Evolutionary conservation across 116 monocot species (phyloP), one percentile per base, ranked within the genome.

Genomic region (Phalaenopsis hybrid): DNA sequence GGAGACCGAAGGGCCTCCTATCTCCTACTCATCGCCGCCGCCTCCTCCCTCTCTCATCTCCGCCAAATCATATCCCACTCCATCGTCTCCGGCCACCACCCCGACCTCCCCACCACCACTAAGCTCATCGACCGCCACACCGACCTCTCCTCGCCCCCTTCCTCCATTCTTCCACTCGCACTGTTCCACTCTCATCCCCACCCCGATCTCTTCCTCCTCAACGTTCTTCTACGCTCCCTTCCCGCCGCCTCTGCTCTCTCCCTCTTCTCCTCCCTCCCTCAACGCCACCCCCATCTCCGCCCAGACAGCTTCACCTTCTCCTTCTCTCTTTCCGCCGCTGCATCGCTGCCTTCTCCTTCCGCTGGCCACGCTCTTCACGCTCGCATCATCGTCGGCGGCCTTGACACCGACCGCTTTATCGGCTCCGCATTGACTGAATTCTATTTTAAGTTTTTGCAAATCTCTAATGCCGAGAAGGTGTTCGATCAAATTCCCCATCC

Each of bases 301-400:
- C 83, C 83, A 55, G 79, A 83, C 73, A 78, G 70, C 83, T 83
- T 83, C 79, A 83, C 83, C 57, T 79, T 79, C 58, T 79, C 79
- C 79, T 83, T 73, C 79, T 44, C 79, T 15, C 55, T 83, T 52
- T 61, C 83, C 44, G 28, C 77, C 25, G n/a, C 51, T 0, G 77
- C 77, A 31, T 67, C 72, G 9, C 15, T 52, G 12, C 45, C 79
- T 74, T 79, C 55, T 58, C 69, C 79, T 57, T 57, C 58, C 44
- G 12, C 25, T 18, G 57, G 73, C 31, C 72, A 13, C 20, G 41
- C 55, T 58, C 65, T 83, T 58, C 83, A 83, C 18, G 72, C 74
- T 52, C 78, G 50, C 12, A 78, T 69, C 4, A 51, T 74, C 57
- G 31, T 79, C 25, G 28, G 52, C 15, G 78, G 78, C 20, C 31